Evolutionary conservation across 305 asterid species (phyloP).

Genomic region (Fraxinus xanthoxyloides): DNA sequence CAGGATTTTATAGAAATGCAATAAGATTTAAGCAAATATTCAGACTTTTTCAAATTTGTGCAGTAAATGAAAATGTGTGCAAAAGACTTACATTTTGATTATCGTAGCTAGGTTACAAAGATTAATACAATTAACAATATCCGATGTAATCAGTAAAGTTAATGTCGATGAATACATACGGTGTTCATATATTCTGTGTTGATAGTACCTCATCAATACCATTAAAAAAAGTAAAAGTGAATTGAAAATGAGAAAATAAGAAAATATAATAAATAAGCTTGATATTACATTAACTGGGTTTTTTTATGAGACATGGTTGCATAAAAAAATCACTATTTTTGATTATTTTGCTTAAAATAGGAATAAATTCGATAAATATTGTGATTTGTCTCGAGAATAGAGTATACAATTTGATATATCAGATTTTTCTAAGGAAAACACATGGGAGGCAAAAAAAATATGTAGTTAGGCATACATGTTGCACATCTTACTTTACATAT

Average conservation of each 20-base stretch:
- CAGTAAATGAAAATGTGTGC: neutral
- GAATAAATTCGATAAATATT: neutral
- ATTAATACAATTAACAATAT: neutral
- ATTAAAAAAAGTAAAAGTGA: neutral
- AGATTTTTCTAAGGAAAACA: neutral
- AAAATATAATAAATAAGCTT: neutral
- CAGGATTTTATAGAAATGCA: too few relatives aligned
- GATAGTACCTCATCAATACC: constrained; percentile 11
- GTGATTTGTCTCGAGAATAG: too few relatives aligned
- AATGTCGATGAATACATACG: neutral
- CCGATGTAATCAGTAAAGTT: neutral
- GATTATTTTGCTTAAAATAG: neutral
- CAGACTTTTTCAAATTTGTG: neutral
- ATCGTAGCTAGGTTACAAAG: neutral
- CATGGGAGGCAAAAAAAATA: neutral
- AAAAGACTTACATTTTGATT: neutral
- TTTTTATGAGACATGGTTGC: neutral
- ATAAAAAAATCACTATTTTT: neutral
- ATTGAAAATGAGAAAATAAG: neutral
- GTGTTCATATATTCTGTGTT: neutral
- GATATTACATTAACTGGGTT: neutral
- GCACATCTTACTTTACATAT: neutral
- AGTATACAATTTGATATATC: neutral
- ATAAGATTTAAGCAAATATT: too few relatives aligned
- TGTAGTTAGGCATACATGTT: too few relatives aligned